Percentiles rank a stretch among this genome's conserved stretches.
These are phyloP conservation scores for Lasiodiplodia theobromae DNA, from an alignment of 2,329 filamentous ascomycete species.

Conservation along the genomic window DNA sequence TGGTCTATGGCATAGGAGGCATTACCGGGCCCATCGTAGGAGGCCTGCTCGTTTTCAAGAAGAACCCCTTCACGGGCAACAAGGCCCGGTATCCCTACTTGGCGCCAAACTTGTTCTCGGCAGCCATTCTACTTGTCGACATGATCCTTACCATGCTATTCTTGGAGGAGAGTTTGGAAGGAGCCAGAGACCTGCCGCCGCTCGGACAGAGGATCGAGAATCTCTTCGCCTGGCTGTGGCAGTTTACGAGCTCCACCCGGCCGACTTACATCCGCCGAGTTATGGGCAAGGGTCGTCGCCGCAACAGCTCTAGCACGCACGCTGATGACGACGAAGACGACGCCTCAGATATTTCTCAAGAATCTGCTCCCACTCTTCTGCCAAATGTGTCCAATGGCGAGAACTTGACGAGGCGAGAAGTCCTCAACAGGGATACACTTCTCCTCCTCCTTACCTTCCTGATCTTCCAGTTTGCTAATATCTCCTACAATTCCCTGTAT, in stretches of 20 bases:
- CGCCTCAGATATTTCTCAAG: conserved; percentile 39
- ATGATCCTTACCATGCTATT: conserved; percentile 78
- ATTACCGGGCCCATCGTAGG: conserved; percentile 94
- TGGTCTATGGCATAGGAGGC: conserved; percentile 93
- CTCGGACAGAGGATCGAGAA: conserved; percentile 65
- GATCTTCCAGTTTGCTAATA: conserved; percentile 92
- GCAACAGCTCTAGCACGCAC: conserved; percentile 47
- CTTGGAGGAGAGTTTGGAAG: conserved; percentile 84
- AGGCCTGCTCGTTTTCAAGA: conserved; percentile 75
- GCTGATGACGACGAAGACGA: conserved; percentile 54
- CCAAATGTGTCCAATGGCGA: conserved; percentile 47
- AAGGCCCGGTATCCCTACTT: conserved; percentile 79
- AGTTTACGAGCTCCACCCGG: conserved; percentile 66
- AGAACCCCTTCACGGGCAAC: conserved; percentile 62
- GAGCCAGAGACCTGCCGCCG: conserved; percentile 66
- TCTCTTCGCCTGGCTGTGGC: conserved; percentile 73
- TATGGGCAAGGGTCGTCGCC: conserved; percentile 35
- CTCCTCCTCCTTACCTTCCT: conserved; percentile 85
- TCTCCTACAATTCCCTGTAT: conserved; percentile 93
- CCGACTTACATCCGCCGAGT: conserved; percentile 65
- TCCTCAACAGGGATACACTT: conserved; percentile 82
- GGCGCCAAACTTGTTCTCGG: conserved; percentile 80
- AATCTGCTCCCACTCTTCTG: conserved; percentile 49
- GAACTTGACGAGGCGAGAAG: conserved; percentile 60
- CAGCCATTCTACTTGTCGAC: conserved; percentile 73